These are phyloP conservation scores for Cornus florida DNA, from an alignment of 148 eudicot species.

Conservation along the genomic window DNA sequence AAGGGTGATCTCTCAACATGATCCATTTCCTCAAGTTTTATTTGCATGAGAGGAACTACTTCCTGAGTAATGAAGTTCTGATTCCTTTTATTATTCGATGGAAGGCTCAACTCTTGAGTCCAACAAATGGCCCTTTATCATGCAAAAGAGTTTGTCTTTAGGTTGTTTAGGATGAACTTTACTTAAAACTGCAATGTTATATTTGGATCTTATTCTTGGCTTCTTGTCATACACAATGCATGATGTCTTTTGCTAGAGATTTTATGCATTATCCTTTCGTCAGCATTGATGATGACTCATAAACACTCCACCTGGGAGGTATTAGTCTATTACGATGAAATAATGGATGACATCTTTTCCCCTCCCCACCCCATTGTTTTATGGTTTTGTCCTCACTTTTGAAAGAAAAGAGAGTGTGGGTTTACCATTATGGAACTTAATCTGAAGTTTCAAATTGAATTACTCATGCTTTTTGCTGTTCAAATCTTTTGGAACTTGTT, in stretches of 20 bases:
- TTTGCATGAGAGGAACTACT: no score
- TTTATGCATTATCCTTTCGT: background rate
- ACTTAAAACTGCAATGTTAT: background rate
- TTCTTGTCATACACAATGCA: no score
- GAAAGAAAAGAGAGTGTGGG: background rate
- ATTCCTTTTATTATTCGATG: no score
- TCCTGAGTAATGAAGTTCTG: no score
- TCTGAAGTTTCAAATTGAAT: background rate
- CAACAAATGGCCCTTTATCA: no score
- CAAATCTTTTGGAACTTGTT: slow-evolving; percentile 9
- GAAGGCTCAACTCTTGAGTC: no score
- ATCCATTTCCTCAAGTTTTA: no score
- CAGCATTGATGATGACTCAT: background rate
- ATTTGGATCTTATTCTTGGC: no score
- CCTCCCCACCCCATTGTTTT: background rate
- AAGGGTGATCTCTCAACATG: no score
- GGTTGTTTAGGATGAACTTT: background rate
- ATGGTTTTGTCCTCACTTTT: background rate
- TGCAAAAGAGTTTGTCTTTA: background rate
- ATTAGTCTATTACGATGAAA: background rate
- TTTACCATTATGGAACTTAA: background rate
- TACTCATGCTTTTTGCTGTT: background rate
- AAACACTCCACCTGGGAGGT: background rate
- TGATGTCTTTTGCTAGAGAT: background rate
- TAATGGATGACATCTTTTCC: background rate